Conservation (phyloP, 2,329 filamentous ascomycete species). For the Sarocladium oryzae region DNA sequence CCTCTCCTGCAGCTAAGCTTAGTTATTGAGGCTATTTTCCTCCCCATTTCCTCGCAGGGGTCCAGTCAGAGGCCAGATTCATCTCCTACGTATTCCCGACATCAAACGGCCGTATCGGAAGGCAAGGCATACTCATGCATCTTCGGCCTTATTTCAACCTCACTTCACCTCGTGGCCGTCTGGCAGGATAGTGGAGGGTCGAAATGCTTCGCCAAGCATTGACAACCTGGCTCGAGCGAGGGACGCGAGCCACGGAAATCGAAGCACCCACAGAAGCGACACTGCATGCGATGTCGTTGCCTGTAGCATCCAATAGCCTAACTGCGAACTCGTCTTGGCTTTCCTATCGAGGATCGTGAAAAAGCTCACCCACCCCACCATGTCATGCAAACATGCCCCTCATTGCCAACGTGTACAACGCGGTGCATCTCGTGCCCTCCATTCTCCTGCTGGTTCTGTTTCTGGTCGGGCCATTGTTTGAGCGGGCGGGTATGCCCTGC, state of each 20-base stretch:
- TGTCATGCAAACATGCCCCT: constrained; percentile 2
- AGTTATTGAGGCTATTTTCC: background rate
- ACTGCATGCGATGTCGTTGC: background rate
- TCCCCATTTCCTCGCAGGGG: background rate
- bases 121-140: constrained; percentile 3
- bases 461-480: background rate
- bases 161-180: background rate
- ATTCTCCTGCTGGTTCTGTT: background rate
- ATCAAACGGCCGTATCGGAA: background rate
- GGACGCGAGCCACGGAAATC: background rate
- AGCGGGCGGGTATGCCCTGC: too few species aligned
- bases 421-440: background rate
- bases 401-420: constrained; percentile 8
- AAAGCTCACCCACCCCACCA: background rate
- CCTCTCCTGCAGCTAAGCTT: too few species aligned
- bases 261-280: background rate
- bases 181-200: background rate
- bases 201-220: background rate
- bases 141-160: background rate
- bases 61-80: background rate
- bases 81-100: background rate
- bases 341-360: background rate
- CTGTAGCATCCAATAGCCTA: background rate
- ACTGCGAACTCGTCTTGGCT: background rate
- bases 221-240: background rate